phyloP scores from a whole-genome alignment of 352 stramenopile species.

The Globisporangium spinosum region DNA sequence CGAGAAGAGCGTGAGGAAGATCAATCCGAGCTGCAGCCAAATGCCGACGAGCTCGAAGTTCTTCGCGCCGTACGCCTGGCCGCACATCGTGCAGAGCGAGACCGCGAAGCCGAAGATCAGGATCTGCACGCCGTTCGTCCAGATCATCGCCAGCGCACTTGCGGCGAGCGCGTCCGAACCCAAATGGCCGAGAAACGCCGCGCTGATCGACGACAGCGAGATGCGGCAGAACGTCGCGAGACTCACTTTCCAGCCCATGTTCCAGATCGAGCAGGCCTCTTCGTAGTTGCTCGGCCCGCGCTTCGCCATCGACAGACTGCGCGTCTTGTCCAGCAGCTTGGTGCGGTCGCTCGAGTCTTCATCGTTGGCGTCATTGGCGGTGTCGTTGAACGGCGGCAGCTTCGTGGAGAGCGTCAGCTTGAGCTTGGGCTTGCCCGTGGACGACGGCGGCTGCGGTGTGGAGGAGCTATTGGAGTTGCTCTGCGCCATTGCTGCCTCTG shows the following conservation, averaged over 20 bases:
- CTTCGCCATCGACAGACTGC: not conserved
- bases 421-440: not conserved
- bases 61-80: slow-evolving; percentile 73
- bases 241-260: slow-evolving; percentile 82
- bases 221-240: slow-evolving; percentile 81
- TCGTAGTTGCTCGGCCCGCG: slow-evolving; percentile 26
- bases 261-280: slow-evolving; percentile 68
- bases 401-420: slow-evolving; percentile 4
- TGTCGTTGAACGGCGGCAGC: slow-evolving; percentile 3
- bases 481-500: not conserved
- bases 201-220: slow-evolving; percentile 74
- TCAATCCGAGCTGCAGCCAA: slow-evolving; percentile 72
- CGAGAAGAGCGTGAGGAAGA: slow-evolving; percentile 65
- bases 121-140: slow-evolving; percentile 77
- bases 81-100: slow-evolving; percentile 78
- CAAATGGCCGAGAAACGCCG: slow-evolving; percentile 73
- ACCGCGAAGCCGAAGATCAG: slow-evolving; percentile 76
- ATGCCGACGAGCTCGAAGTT: slow-evolving; percentile 77
- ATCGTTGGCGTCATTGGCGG: not conserved
- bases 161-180: slow-evolving; percentile 71
- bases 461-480: not conserved
- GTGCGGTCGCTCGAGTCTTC: slow-evolving; percentile 11
- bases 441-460: not conserved
- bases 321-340: slow-evolving; percentile 13
- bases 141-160: slow-evolving; percentile 69